Base-by-base conservation (phyloP, 176 grass and related monocot genomes). In the Chrysopogon serrulatus region DNA sequence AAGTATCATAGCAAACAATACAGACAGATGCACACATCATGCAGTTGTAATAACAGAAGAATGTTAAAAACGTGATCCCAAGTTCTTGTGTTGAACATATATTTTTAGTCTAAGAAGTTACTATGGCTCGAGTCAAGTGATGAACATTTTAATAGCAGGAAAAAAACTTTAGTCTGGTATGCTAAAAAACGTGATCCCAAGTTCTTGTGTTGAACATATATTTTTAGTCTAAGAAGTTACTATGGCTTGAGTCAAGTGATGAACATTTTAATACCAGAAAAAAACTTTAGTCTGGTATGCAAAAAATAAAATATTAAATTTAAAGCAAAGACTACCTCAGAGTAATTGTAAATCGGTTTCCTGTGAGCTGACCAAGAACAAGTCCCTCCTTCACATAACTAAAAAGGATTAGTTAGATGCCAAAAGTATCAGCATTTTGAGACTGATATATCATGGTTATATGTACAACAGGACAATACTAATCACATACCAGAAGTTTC, bases 341-440 rank as follows among this genome's bases (percentile, higher is more conserved):
- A 77, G 89, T 98, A 85, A 98, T 88, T 87, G 91, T 98, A 91
- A 98, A 98, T 33, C 73, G 83, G 83, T 94, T 96, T 82, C 96
- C 96, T 34, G 88, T 82, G 64, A 98, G 87, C 65, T 96, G 91
- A 76, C 96, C 96, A 79, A 98, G 96, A 83, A 91, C 87, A 92
- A 96, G 96, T 71, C 93, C 96, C 73, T 98, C 93, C 84, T 91
- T 94, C 76, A 90, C 91, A 71, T 98, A 96, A 83, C 96, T 98
- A 90, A 31, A 80, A 83, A 56, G 45, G 9, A 79, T 70, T 54
- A 76, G 79, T 86, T 57, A 92, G 56, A 81, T 91, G 53, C 15
- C 19, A 57, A 47, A 74, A 72, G 10, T 47, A 74, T 83, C 63
- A 59, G 15, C 6, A 83, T 60, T 61, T 63, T 36, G 65, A 54